Evolutionary conservation across 768 basidiomycete genomes (phyloP), one percentile per base, ranked within the genome.

Genomic region (Boletus sp.): DNA sequence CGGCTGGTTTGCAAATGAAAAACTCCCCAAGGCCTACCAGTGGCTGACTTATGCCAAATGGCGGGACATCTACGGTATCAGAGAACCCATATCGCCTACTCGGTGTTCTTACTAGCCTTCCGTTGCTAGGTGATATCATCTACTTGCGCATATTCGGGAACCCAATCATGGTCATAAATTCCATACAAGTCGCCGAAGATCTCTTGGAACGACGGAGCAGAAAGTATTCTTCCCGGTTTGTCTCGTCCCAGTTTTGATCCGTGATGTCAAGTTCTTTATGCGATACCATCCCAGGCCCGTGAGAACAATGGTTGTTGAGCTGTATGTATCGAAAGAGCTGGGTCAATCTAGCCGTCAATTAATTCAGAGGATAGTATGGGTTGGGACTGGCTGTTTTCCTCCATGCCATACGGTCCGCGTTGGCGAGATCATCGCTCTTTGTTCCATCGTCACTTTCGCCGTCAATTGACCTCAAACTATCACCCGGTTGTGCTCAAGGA

Each of bases 1-100:
- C 12, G 73, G 70, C 11, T 78, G 73, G 75, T 67, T 75, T 48
- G 69, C 74, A 9, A 64, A 61, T 24, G 63, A 67, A 5, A 61
- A 65, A 17, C 54, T 78, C 33, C 79, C 79, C 4, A 65, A 58
- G 9, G 30, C 64, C 5, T 69, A 76, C 58, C 80, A 77, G 12
- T 81, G 80, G 80, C 64, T 71, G 15, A 75, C 74, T 17, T 82
- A 80, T 64, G 77, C 77, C 0, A 57, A 69, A 48, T 81, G 80
- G 80, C 73, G 71, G 52, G 55, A 75, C 28, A 66, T 65, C 17
- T 81, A 80, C 50, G 80, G 80, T 78, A 61, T 42, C 32, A 35
- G 30, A 41, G 29, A 7, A 28, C 39, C 24, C 48, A 6, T 35
- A 7, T 45, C 29, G 28, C 14, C 7, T 24, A 30, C 4, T 20